Conservation (phyloP, 208 protist genomes). For the Trypanosoma cruzi region DNA sequence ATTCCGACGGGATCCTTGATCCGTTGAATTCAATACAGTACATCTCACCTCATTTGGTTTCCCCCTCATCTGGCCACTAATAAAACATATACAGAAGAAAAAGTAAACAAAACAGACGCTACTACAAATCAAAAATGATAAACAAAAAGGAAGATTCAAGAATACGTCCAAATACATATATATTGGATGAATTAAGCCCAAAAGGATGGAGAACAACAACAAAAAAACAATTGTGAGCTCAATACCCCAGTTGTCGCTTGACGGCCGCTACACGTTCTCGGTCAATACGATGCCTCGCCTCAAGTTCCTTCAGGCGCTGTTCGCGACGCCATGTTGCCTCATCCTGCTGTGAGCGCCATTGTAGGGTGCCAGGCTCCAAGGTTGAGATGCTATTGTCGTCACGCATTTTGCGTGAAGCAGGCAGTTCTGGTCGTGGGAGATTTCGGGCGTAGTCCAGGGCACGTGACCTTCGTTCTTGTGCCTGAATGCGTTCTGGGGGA, state of each 20-base stretch:
- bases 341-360: slow-evolving; percentile 16
- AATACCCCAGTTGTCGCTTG: slow-evolving; percentile 42
- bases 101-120: too few relatives aligned
- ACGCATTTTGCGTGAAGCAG: not conserved
- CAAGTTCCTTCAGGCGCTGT: slow-evolving; percentile 54
- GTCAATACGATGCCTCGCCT: slow-evolving; percentile 55
- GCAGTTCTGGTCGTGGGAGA: slow-evolving; percentile 11
- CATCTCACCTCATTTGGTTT: too few relatives aligned
- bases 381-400: slow-evolving; percentile 1
- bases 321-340: slow-evolving; percentile 28
- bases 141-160: too few relatives aligned
- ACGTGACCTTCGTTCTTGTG: slow-evolving; percentile 49
- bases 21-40: too few relatives aligned
- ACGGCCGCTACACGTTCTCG: slow-evolving; percentile 52
- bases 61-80: too few relatives aligned
- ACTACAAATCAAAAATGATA: too few relatives aligned
- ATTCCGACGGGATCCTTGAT: too few relatives aligned
- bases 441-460: slow-evolving; percentile 62
- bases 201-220: not conserved
- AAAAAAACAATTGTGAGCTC: not conserved
- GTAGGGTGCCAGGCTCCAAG: not conserved
- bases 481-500: slow-evolving; percentile 39
- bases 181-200: too few relatives aligned
- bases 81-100: too few relatives aligned
- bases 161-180: too few relatives aligned